Conservation (phyloP, 371 early-diverging fungal species). For the Quaeritorhiza haematococci region DNA sequence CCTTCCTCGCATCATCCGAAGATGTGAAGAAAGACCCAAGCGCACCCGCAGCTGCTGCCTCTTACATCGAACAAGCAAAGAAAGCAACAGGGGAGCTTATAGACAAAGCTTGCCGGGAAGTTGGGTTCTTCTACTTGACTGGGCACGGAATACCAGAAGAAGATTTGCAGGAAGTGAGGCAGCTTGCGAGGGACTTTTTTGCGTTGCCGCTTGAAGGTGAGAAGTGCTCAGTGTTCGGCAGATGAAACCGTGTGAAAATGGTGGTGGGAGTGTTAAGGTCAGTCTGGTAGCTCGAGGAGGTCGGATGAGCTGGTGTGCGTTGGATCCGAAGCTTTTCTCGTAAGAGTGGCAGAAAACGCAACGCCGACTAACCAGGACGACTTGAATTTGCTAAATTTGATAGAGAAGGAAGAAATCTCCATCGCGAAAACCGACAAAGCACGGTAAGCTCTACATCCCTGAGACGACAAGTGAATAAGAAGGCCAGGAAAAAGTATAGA, state of each 20-base stretch:
- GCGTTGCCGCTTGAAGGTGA: slow-evolving; percentile 17
- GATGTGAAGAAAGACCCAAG: neutral
- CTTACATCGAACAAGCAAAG: slow-evolving; percentile 9
- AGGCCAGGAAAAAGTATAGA: slow-evolving; percentile 7
- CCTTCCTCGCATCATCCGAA: slow-evolving; percentile 18
- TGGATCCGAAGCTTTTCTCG: no score
- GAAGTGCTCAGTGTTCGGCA: no score
- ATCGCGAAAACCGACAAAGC: slow-evolving; percentile 33
- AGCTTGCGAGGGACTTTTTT: slow-evolving; percentile 35
- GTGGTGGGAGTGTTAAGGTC: no score
- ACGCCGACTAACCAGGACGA: no score
- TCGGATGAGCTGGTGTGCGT: neutral
- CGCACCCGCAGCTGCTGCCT: neutral
- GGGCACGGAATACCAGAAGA: slow-evolving; percentile 34
- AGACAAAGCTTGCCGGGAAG: slow-evolving; percentile 26
- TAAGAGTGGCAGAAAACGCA: no score
- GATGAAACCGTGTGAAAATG: no score
- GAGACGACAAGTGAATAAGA: no score
- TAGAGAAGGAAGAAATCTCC: slow-evolving; percentile 28
- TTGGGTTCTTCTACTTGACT: slow-evolving; percentile 38
- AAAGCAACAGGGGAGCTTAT: neutral
- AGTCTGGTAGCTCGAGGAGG: no score
- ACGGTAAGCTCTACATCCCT: no score
- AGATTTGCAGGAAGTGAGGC: slow-evolving; percentile 11
- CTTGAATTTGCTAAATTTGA: neutral